Evolutionary conservation across 495 filamentous ascomycete genomes (phyloP), one percentile per base, ranked within the genome.

Genomic region (Tuber melanosporum): DNA sequence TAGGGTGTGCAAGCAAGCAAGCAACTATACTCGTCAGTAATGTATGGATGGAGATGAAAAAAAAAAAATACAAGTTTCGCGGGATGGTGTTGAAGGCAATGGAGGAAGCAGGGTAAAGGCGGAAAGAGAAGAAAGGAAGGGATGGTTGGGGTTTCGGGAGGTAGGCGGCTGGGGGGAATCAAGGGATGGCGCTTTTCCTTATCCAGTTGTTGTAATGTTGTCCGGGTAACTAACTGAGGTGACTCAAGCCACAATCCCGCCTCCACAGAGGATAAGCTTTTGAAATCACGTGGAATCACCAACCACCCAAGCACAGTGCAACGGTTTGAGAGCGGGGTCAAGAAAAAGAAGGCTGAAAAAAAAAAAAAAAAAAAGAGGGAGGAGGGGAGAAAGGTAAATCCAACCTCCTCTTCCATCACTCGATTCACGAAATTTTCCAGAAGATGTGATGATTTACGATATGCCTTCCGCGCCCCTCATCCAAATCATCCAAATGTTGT

Each of bases 401-500:
- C 26, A 66, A 66, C 26, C 57, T 17, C 57, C 26, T 36, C 26
- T 19, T 19, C 57, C 57, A 36, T 66, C 57, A 66, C 57, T 66
- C 57, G 57, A 17, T 17, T 66, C 57, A 32, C 57, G 22, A 3
- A 49, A 49, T 49, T 49, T 49, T 49, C 47, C 52, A 36, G 26
- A 66, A 66, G 57, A 66, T 66, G 57, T 36, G 57, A 66, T 36
- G 32, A 26, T 36, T 32, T 66, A 26, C 57, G 26, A 66, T 66
- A 66, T 36, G 4, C 15, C n/a, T 62, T 32, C 57, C 26, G 3
- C 36, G 57, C 12, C 57, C 57, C 57, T 36, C 57, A 66, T 66
- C 57, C 57, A 36, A 66, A 66, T 66, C 57, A 66, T 66, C 57
- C 57, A 66, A 66, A 66, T 66, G 8, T 36, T 66, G 57, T 66